Conservation (phyloP, 163 green algal genomes). For the Dunaliella salina region DNA sequence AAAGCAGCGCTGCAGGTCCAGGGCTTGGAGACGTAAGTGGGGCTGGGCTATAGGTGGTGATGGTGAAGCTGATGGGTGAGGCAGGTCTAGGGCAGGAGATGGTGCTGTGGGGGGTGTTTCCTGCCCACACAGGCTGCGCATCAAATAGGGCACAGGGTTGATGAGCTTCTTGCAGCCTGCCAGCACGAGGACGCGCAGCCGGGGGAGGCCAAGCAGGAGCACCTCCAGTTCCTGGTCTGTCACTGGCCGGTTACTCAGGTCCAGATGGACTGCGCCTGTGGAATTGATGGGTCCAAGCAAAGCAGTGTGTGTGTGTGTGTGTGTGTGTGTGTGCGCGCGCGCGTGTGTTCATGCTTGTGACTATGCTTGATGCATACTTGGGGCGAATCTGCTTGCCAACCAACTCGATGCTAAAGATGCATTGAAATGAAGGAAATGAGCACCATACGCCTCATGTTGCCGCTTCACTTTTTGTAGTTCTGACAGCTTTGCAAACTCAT, state of each 20-base stretch:
- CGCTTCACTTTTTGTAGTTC: too few relatives aligned
- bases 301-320: not conserved
- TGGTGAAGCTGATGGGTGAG: too few relatives aligned
- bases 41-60: not conserved
- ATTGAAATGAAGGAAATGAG: too few relatives aligned
- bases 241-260: slow-evolving; percentile 21
- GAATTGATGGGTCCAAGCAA: not conserved
- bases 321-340: not conserved
- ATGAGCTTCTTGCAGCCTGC: slow-evolving; percentile 35
- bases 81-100: not conserved
- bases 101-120: not conserved
- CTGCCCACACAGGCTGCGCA: not conserved
- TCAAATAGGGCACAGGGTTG: not conserved
- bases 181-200: slow-evolving; percentile 18
- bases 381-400: too few relatives aligned
- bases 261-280: slow-evolving; percentile 18
- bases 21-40: slow-evolving; percentile 12
- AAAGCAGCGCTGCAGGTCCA: slow-evolving; percentile 55
- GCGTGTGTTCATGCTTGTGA: not conserved
- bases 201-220: slow-evolving; percentile 3
- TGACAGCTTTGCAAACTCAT: too few relatives aligned
- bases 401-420: too few relatives aligned
- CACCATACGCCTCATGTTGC: too few relatives aligned
- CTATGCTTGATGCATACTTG: not conserved
- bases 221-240: slow-evolving; percentile 19